Evolutionary conservation across 768 basidiomycete genomes (phyloP), one percentile per base, ranked within the genome.

Genomic region (Lactarius sp.): DNA sequence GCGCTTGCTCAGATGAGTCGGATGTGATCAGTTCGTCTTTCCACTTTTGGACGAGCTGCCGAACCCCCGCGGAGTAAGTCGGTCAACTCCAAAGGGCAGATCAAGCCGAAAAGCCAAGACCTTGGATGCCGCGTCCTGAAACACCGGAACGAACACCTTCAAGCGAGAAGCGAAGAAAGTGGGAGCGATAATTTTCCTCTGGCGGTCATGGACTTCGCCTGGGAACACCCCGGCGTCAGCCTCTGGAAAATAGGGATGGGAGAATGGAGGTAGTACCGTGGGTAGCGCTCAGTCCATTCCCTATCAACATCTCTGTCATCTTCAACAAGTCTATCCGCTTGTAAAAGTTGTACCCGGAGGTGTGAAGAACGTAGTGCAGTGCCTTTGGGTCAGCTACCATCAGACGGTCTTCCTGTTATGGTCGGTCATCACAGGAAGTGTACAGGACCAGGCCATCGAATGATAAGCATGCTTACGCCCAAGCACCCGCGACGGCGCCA

Each of bases 301-400:
- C 72, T 0, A 59, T 52, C 46, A 71, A 57, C 58, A 70, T 61
- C 16, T 70, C 60, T 0, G 65, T 66, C 34, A 67, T 42, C 36
- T 67, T 65, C 14, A 68, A 20, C 18, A 61, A 16, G 14, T 66
- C 66, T 5, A 9, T 50, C 42, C 56, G 46, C 22, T 68, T 71
- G 20, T 59, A 56, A 60, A 69, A 74, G 52, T 66, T 68, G 47
- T 72, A 73, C 41, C 71, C 70, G 0, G 72, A 69, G 39, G 68
- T 69, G 36, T 74, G 69, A 14, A 71, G 67, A 47, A 72, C 70
- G 59, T 71, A 68, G 59, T 74, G 73, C 12, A 73, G 56, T 0
- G 71, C 72, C 65, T 73, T 44, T 3, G 58, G 46, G 34, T 49
- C 61, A 1, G 44, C 52, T 5, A 60, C 36, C 42, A 52, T 59